Base-by-base conservation (phyloP, 202 grass and related monocot species). In the Saccharum hybrid region DNA sequence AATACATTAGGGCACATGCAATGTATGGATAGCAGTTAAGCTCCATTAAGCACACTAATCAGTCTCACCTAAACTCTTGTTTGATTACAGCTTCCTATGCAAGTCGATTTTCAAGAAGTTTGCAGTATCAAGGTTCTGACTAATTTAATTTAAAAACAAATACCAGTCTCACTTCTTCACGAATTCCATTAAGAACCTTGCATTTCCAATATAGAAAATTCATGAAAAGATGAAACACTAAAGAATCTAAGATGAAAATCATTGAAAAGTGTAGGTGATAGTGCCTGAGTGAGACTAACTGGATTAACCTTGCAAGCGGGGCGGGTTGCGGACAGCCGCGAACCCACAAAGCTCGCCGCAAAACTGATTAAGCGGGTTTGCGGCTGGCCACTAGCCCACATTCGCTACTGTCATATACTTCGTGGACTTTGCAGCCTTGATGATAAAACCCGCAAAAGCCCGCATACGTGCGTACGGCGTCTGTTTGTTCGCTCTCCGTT, bases 151-250 rank as follows among this genome's bases (percentile, higher is more conserved):
- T 28, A 4, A 57, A 41, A 21, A 41, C 10, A 52, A 64, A 75
- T 14, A 61, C 28, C 33, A 68, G 10, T 26, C 39, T 62, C 7
- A 12, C 11, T 46, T 68, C 19, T 45, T 82, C 22, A 30, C 8
- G 10, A 13, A 21, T 54, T 63, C 31, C 11, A 75, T 33, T 38
- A 22, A 62, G n/a, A 84, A 42, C 40, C 33, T 41, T 7, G 10
- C 45, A 74, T 76, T 49, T n/a, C 34, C 34, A 60, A 63, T 41
- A n/a, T 48, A 68, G 39, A 41, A 36, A 80, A 63, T 84, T 63
- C 70, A 81, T 71, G 54, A 75, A 45, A 65, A 65, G 8, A 23
- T 56, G 33, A 71, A 34, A 66, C 8, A 2, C 30, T 42, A 49
- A 31, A 42, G 19, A 1, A 77, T 70, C 18, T 66, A 56, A 4